Evolutionary conservation across 1,284 basidiomycete species (phyloP).

Genomic region (Apiotrichum mycotoxinovorans): DNA sequence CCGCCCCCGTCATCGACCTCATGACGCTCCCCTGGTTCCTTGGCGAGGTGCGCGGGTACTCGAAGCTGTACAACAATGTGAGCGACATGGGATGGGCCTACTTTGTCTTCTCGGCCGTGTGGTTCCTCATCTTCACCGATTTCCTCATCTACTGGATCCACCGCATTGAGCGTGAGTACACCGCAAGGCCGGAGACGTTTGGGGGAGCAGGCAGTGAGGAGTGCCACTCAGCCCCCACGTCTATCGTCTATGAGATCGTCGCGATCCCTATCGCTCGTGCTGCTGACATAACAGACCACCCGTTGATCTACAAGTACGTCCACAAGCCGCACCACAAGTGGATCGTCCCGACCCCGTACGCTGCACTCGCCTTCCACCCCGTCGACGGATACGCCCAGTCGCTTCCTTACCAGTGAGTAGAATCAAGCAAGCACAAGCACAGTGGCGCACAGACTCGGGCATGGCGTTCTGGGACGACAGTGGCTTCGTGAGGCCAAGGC

Average conservation of each 20-base stretch:
- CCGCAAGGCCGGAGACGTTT: too few species aligned
- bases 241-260: too few species aligned
- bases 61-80: conserved; percentile 71
- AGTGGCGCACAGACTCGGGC: too few species aligned
- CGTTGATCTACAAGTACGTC: conserved; percentile 78
- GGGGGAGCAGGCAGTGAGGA: too few species aligned
- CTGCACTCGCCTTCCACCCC: conserved; percentile 96
- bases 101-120: conserved; percentile 46
- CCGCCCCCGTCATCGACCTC: conserved; percentile 75
- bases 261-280: too few species aligned
- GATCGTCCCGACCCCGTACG: conserved; percentile 95
- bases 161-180: conserved; percentile 58
- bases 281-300: conserved; percentile 56
- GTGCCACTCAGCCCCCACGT: too few species aligned
- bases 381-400: conserved; percentile 92
- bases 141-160: conserved; percentile 92
- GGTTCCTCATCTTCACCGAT: conserved; percentile 89
- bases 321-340: conserved; percentile 99
- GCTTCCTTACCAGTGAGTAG: conserved; percentile 73
- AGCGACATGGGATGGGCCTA: conserved; percentile 57
- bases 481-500: too few species aligned
- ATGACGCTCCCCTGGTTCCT: conserved; percentile 93
- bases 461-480: too few species aligned
- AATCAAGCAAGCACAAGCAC: too few species aligned
- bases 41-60: conserved; percentile 83